Percentiles rank a stretch among this genome's conserved stretches.
Conservation (phyloP, 495 filamentous ascomycete genomes). For the Lepidopterella palustris region DNA sequence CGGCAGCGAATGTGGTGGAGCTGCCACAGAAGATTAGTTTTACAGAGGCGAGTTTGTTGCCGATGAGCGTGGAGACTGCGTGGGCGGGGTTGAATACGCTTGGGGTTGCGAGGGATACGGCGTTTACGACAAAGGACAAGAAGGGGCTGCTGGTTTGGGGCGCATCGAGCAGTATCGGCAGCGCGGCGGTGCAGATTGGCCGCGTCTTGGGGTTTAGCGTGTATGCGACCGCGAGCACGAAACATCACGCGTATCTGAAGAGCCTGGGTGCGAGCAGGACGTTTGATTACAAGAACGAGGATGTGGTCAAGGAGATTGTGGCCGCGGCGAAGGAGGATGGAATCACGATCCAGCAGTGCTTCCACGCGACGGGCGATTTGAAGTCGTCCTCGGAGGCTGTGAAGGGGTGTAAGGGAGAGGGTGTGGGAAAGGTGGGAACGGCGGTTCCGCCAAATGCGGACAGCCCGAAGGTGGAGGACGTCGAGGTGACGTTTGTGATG, state of each 20-base stretch:
- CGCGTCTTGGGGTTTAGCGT: constrained; percentile 40
- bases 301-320: constrained; percentile 42
- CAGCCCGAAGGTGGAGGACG: background rate
- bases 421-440: constrained; percentile 36
- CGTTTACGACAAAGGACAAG: constrained; percentile 30
- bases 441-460: background rate
- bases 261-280: constrained; percentile 44
- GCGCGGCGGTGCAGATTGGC: constrained; percentile 40
- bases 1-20: constrained; percentile 28
- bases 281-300: constrained; percentile 45
- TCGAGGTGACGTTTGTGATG: background rate
- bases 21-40: constrained; percentile 40
- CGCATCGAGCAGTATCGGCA: constrained; percentile 43
- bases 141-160: constrained; percentile 46
- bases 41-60: constrained; percentile 43
- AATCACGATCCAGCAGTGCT: constrained; percentile 38
- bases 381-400: constrained; percentile 37
- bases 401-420: constrained; percentile 34
- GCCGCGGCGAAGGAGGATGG: constrained; percentile 40
- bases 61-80: constrained; percentile 39
- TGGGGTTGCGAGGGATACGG: constrained; percentile 34
- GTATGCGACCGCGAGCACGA: constrained; percentile 45
- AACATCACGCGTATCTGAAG: constrained; percentile 42
- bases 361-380: constrained; percentile 37
- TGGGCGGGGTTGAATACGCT: constrained; percentile 35